These are phyloP conservation scores for Ailanthus altissimus DNA, from an alignment of 345 rosid species.

Conservation along the genomic window DNA sequence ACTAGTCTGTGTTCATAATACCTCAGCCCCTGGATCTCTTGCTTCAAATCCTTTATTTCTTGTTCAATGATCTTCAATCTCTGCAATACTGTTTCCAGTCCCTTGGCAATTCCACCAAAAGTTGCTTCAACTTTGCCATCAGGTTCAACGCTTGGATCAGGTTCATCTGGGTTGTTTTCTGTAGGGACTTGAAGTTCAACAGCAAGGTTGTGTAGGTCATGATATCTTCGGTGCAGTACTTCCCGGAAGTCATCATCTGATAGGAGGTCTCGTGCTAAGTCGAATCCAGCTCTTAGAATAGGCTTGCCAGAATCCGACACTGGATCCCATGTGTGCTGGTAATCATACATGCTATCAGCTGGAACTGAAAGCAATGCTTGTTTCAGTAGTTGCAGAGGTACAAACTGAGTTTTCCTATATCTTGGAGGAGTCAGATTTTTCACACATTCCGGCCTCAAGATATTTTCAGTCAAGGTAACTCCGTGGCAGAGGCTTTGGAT, in stretches of 20 bases:
- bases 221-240: slow-evolving; percentile 81
- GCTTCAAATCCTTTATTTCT: slow-evolving; percentile 91
- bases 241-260: slow-evolving; percentile 95
- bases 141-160: slow-evolving; percentile 39
- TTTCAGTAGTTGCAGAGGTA: slow-evolving; percentile 68
- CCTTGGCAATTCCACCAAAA: slow-evolving; percentile 88
- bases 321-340: slow-evolving; percentile 89
- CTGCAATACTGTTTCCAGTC: slow-evolving; percentile 82
- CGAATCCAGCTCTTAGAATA: slow-evolving; percentile 66
- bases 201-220: slow-evolving; percentile 81
- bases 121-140: slow-evolving; percentile 68
- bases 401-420: slow-evolving; percentile 68
- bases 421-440: slow-evolving; percentile 70
- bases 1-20: slow-evolving; percentile 88
- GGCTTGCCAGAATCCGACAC: slow-evolving; percentile 68
- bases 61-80: slow-evolving; percentile 90
- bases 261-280: slow-evolving; percentile 83
- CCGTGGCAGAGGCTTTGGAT: slow-evolving; percentile 85
- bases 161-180: slow-evolving; percentile 47
- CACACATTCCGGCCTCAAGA: slow-evolving; percentile 85
- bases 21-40: slow-evolving; percentile 93
- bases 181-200: slow-evolving; percentile 78
- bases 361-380: slow-evolving; percentile 84
- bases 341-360: slow-evolving; percentile 89
- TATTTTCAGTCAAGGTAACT: slow-evolving; percentile 69